phyloP scores from a whole-genome alignment of 2,329 filamentous ascomycete genomes.

The Sphaceloma murrayae region DNA sequence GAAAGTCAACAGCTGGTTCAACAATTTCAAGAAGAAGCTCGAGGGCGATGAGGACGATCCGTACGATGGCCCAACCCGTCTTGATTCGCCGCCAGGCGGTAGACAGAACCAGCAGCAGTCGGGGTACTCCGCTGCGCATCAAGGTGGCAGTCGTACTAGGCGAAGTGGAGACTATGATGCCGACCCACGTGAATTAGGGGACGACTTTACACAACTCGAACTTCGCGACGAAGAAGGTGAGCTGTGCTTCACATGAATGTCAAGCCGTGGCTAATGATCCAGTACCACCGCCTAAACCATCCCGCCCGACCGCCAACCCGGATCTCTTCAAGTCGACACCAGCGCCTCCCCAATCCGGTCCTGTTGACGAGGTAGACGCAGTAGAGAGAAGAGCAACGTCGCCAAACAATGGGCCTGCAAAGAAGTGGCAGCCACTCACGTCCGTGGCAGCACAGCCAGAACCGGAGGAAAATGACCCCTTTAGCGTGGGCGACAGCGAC shows the following conservation, averaged over 20 bases:
- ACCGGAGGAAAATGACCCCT: slow-evolving; percentile 80
- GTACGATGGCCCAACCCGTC: slow-evolving; percentile 28
- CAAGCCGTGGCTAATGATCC: slow-evolving; percentile 22
- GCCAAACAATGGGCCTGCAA: slow-evolving; percentile 37
- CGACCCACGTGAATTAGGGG: slow-evolving; percentile 78
- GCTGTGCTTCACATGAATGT: background rate
- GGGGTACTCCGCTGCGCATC: slow-evolving; percentile 32
- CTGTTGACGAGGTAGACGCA: slow-evolving; percentile 69
- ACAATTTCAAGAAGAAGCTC: slow-evolving; percentile 80
- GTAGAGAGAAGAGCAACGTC: slow-evolving; percentile 42
- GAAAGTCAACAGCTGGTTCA: slow-evolving; percentile 89
- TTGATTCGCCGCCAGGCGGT: slow-evolving; percentile 26
- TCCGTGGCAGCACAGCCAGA: slow-evolving; percentile 77
- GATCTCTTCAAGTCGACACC: slow-evolving; percentile 67
- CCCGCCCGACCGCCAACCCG: slow-evolving; percentile 61
- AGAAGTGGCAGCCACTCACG: slow-evolving; percentile 96
- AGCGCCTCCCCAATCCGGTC: slow-evolving; percentile 46
- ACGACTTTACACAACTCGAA: slow-evolving; percentile 69
- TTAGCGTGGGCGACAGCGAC: slow-evolving; percentile 91
- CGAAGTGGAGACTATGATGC: slow-evolving; percentile 91
- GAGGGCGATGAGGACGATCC: slow-evolving; percentile 74
- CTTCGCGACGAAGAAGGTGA: slow-evolving; percentile 52
- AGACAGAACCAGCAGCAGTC: slow-evolving; percentile 28
- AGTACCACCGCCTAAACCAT: slow-evolving; percentile 44
- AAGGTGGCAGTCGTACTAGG: slow-evolving; percentile 24